Evolutionary conservation across 2,329 filamentous ascomycete species (phyloP).

Genomic region (Aspergillus unguis): DNA sequence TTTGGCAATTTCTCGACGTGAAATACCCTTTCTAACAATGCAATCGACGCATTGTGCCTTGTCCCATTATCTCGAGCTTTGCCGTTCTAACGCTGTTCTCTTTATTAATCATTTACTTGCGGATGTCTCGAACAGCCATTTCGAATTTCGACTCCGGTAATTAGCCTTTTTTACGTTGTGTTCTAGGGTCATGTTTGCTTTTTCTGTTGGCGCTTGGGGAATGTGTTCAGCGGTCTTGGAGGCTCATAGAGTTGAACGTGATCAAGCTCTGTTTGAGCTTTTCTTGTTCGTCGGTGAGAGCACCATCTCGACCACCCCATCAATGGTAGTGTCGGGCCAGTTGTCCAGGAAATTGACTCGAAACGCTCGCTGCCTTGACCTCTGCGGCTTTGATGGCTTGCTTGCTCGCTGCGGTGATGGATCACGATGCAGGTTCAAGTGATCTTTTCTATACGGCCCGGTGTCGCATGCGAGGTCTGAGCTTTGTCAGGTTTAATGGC

Average conservation of each 20-base stretch:
- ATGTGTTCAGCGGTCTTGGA: conserved; percentile 32
- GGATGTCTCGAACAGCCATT: conserved; percentile 26
- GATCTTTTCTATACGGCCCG: neutral
- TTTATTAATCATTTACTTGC: conserved; percentile 19
- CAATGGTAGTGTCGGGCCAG: neutral
- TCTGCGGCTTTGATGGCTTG: neutral
- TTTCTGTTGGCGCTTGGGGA: conserved; percentile 36
- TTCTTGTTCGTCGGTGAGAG: conserved; percentile 11
- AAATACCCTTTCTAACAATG: conserved; percentile 18
- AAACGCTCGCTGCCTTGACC: neutral
- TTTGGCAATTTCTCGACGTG: neutral
- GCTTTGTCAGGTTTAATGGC: neutral
- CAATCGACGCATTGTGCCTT: conserved; percentile 16
- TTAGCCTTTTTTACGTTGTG: conserved; percentile 31
- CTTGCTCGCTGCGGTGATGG: conserved; percentile 1
- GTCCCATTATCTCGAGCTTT: conserved; percentile 13
- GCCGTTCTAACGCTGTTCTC: conserved; percentile 16
- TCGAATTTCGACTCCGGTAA: conserved; percentile 36
- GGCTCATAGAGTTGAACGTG: conserved; percentile 23
- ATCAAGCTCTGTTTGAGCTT: conserved; percentile 18
- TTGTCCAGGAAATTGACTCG: neutral
- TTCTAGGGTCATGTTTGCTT: conserved; percentile 26
- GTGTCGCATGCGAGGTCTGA: neutral
- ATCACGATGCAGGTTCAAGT: conserved; percentile 3
- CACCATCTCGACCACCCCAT: neutral